Evolutionary conservation across 768 basidiomycete species (phyloP).

Genomic region (Hypsizygus marmoreus): DNA sequence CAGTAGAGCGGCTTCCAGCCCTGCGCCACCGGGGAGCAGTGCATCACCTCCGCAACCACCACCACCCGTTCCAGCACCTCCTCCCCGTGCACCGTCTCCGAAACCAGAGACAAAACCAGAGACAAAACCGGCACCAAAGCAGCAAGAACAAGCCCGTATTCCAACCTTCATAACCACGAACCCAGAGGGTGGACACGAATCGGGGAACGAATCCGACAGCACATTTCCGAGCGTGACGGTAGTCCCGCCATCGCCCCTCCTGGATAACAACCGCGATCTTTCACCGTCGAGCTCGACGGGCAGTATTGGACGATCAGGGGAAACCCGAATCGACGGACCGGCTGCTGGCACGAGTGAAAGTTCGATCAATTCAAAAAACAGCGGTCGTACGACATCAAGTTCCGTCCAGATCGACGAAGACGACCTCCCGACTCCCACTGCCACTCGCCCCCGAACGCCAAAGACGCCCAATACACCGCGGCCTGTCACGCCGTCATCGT

Average conservation of each 20-base stretch:
- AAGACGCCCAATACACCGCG: slow-evolving; percentile 16
- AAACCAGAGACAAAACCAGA: slow-evolving; percentile 10
- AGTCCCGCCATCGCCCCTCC: slow-evolving; percentile 48
- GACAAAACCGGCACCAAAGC: slow-evolving; percentile 5
- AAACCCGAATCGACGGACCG: slow-evolving; percentile 16
- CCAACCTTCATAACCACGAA: slow-evolving; percentile 25
- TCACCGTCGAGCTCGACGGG: slow-evolving; percentile 26
- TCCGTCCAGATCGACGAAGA: slow-evolving; percentile 18
- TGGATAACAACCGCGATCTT: slow-evolving; percentile 26
- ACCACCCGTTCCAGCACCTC: slow-evolving; percentile 12
- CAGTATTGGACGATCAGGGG: slow-evolving; percentile 17
- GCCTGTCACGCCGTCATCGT: slow-evolving; percentile 19
- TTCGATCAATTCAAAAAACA: slow-evolving; percentile 11
- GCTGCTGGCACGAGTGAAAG: slow-evolving; percentile 16
- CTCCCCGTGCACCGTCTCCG: slow-evolving; percentile 5
- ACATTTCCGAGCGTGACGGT: slow-evolving; percentile 45
- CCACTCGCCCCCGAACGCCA: slow-evolving; percentile 16
- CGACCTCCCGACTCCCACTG: slow-evolving; percentile 21
- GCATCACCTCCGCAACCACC: slow-evolving; percentile 4
- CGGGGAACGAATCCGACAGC: slow-evolving; percentile 27
- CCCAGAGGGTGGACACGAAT: slow-evolving; percentile 13
- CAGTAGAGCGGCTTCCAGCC: slow-evolving; percentile 24
- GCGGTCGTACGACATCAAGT: slow-evolving; percentile 24
- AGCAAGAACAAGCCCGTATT: slow-evolving; percentile 8
- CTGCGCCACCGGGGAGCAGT: too few relatives aligned